These are phyloP conservation scores for Saccharomycopsis crataegensis DNA, from an alignment of 1,139 yeast species.

Conservation along the genomic window DNA sequence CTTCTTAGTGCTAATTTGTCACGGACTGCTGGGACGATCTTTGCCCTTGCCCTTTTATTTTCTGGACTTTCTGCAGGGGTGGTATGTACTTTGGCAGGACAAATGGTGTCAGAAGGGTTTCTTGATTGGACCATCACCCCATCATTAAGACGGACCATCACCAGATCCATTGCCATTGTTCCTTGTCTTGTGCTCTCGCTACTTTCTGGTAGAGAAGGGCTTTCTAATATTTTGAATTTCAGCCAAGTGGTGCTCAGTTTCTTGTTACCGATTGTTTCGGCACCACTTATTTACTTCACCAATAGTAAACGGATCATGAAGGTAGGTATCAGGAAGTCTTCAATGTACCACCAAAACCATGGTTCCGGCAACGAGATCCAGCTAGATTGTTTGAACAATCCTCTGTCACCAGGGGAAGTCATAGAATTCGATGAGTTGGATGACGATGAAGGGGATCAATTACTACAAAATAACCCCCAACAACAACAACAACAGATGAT, in stretches of 20 bases:
- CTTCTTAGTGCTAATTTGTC: slow-evolving; percentile 54
- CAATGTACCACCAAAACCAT: slow-evolving; percentile 10
- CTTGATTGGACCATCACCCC: slow-evolving; percentile 66
- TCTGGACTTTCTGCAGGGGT: slow-evolving; percentile 80
- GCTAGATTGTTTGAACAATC: neutral
- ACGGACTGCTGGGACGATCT: slow-evolving; percentile 63
- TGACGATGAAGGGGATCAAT: neutral
- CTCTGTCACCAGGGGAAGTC: neutral
- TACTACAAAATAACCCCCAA: neutral
- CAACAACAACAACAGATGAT: neutral
- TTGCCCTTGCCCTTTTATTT: slow-evolving; percentile 66
- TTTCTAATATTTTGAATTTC: slow-evolving; percentile 60
- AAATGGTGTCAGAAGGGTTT: slow-evolving; percentile 75
- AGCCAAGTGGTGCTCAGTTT: slow-evolving; percentile 69
- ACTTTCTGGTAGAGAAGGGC: slow-evolving; percentile 62
- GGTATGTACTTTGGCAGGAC: slow-evolving; percentile 77
- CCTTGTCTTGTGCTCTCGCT: slow-evolving; percentile 63
- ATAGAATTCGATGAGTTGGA: neutral
- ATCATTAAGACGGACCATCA: slow-evolving; percentile 60
- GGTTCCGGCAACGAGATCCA: neutral
- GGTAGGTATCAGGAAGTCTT: slow-evolving; percentile 29
- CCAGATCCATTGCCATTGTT: slow-evolving; percentile 63
- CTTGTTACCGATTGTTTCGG: slow-evolving; percentile 65
- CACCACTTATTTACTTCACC: slow-evolving; percentile 69
- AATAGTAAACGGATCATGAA: slow-evolving; percentile 52